Base-by-base conservation (phyloP, 2,329 filamentous ascomycete species). In the Pseudocercospora pini-densiflorae region DNA sequence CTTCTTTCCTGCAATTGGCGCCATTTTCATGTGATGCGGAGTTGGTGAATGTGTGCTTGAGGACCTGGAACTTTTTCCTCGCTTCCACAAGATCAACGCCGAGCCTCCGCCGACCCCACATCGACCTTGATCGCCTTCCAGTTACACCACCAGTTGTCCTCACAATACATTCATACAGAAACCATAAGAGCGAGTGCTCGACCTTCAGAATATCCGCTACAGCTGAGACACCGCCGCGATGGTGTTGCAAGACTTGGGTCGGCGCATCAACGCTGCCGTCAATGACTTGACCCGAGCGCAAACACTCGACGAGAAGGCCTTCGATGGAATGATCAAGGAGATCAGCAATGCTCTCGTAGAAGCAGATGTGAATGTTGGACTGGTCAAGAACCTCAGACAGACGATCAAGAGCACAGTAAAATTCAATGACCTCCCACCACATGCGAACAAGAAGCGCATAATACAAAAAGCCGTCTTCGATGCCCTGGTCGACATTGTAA, bases 381-480 rank as follows among this genome's bases (percentile, higher is more conserved):
- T 99, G 61, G 95, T 99, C 67, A 89, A 92, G 76, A 89, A 90
- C 74, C 89, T 99, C 57, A 93, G 94, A 73, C 97, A 96, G 80
- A 96, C 94, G 36, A 98, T 99, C 78, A 93, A 93, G 78, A 82
- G 87, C 66, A 88, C 90, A 33, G 95, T 99, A 81, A 97, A 97
- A 82, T 97, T 99, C 83, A 93, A 95, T 79, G 93, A 97, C 68
- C 87, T 97, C 16, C 92, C 93, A 3, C 88, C 93, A 29, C 92
- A 91, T 72, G 93, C 96, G 71, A 99, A 98, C 85, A 99, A 98
- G 88, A 98, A 98, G 83, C 92, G 94, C 72, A 84, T 99, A 67
- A 97, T 99, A 77, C 95, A 99, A 77, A 98, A 98, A 81, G 88
- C 95, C 71, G 95, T 99, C 73, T 99, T 97, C 79, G 94, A 99